A percentile compares a stretch with the other conserved stretches of the same genome.
phyloP scores from a whole-genome alignment of 2,329 filamentous ascomycete genomes.

The Stagonosporopsis rhizophila region DNA sequence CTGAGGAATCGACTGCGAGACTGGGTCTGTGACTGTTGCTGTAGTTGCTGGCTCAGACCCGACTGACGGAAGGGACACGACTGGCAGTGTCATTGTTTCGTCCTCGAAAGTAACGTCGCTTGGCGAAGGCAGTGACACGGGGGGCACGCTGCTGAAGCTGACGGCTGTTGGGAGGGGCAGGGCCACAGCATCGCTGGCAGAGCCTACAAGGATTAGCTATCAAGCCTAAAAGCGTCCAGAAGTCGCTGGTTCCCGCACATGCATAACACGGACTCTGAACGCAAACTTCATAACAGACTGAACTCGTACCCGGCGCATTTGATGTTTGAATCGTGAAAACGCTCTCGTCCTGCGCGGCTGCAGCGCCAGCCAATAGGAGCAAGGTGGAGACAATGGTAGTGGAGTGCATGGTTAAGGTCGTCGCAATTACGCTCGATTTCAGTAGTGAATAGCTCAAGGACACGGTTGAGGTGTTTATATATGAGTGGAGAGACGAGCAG shows the following conservation, averaged over 20 bases:
- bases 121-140: background rate
- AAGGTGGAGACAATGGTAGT: conserved; percentile 30
- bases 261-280: conserved; percentile 35
- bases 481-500: background rate
- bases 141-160: background rate
- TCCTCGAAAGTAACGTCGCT: background rate
- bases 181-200: conserved; percentile 14
- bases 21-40: conserved; percentile 13
- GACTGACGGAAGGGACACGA: conserved; percentile 2
- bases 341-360: conserved; percentile 24
- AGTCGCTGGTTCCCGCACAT: conserved; percentile 29
- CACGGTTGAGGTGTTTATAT: background rate
- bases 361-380: conserved; percentile 36
- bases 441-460: background rate
- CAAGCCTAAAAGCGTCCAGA: background rate
- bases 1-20: conserved; percentile 29
- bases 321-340: conserved; percentile 42
- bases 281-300: conserved; percentile 36
- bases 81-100: no score
- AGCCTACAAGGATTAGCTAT: conserved; percentile 11
- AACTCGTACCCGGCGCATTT: conserved; percentile 23
- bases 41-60: conserved; percentile 6
- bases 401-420: conserved; percentile 31
- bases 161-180: conserved; percentile 1
- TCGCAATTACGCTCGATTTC: background rate